Evolutionary conservation across 352 stramenopile species (phyloP), one percentile per base, ranked within the genome.

Genomic region (Pseudoperonospora humuli): DNA sequence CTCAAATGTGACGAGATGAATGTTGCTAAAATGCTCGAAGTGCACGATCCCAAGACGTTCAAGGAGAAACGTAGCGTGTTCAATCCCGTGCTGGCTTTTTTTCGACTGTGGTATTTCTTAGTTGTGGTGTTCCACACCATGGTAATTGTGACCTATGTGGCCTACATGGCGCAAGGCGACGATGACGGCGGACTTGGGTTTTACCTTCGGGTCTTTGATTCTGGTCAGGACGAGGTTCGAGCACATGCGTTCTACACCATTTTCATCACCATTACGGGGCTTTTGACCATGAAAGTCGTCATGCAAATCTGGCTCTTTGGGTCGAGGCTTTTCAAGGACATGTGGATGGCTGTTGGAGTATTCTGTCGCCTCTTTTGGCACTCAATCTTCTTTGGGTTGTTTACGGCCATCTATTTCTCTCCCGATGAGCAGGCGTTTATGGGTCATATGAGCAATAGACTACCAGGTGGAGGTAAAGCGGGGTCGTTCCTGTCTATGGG

Each of bases 1-100:
- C 70, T 93, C 2, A 58, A 81, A 7, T 80, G 76, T 34, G 69
- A 88, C 34, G 75, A 86, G 39, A 57, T 70, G 32, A 82, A 75
- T 36, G 71, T 94, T 14, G 75, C 78, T 0, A 49, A 74, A n/a
- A 63, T 69, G 42, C 43, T 90, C 25, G 55, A 61, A 15, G 61
- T 81, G 21, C 58, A 70, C 20, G 78, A 87, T 39, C 52, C 58
- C n/a, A 94, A 94, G 71, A 89, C 78, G 6, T 94, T 90, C 61
- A 84, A 84, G 47, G 82, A 94, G 58, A 84, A 87, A 42, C 73
- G 82, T 26, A 92, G 79, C 37, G 39, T 94, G 33, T 90, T 91
- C 49, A 94, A 90, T 45, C 80, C 80, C 9, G 48, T 89, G 26
- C 58, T 93, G 24, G 80, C 75, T 2, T 93, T 88, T 39, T 91